Evolutionary conservation across 1,139 yeast species (phyloP).

Genomic region (Candida pseudoviswanathii): DNA sequence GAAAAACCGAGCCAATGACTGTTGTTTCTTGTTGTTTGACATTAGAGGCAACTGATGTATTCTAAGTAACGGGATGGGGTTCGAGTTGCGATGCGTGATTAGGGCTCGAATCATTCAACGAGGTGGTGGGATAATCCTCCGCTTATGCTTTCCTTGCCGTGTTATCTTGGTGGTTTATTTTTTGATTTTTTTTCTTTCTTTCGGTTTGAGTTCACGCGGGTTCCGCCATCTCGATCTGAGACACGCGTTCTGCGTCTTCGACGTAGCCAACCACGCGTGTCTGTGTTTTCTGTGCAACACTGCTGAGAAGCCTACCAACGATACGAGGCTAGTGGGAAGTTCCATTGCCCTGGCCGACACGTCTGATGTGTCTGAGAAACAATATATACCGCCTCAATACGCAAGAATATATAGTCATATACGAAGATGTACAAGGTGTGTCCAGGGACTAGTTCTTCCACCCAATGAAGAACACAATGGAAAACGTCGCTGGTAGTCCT

Average conservation of each 20-base stretch:
- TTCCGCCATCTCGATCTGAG: too few relatives aligned
- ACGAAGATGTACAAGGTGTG: background rate
- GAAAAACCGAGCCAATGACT: constrained; percentile 39
- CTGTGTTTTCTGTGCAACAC: too few relatives aligned
- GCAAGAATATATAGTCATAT: background rate
- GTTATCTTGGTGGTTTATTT: background rate
- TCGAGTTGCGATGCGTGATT: background rate
- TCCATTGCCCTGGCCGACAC: too few relatives aligned
- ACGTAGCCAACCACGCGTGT: too few relatives aligned
- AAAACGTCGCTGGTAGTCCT: constrained; percentile 62
- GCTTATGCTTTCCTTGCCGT: background rate
- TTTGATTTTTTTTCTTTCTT: background rate
- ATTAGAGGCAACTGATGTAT: background rate
- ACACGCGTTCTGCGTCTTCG: too few relatives aligned
- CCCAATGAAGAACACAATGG: constrained; percentile 82
- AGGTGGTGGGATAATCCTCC: background rate
- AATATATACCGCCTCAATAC: too few relatives aligned
- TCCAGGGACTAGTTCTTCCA: constrained; percentile 59
- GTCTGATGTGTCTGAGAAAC: too few relatives aligned
- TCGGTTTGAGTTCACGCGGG: too few relatives aligned
- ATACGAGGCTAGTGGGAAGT: too few relatives aligned
- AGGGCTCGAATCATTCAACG: background rate
- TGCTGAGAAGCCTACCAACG: too few relatives aligned
- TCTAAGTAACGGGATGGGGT: background rate
- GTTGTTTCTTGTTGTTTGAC: constrained; percentile 27